phyloP scores from a whole-genome alignment of 306 rosid genomes.

The Senna siamea region DNA sequence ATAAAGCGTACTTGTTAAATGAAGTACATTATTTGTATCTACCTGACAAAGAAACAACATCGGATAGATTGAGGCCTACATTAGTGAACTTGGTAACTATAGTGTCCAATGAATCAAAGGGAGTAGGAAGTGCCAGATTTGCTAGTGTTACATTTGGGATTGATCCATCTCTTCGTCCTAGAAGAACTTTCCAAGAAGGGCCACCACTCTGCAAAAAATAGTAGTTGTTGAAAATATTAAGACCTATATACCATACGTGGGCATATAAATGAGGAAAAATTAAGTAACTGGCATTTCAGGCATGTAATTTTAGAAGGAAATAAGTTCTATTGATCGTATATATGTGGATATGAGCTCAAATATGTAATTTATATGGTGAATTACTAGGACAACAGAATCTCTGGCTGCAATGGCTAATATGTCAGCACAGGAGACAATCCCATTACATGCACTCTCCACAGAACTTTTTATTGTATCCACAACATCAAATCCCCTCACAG shows the following conservation, averaged over 20 bases:
- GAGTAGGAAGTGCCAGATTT: slow-evolving; percentile 58
- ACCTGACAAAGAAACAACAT: slow-evolving; percentile 76
- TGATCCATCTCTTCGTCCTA: slow-evolving; percentile 77
- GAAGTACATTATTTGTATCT: too few species aligned
- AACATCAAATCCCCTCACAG: slow-evolving; percentile 81
- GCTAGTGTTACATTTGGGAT: slow-evolving; percentile 60
- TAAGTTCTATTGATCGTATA: too few species aligned
- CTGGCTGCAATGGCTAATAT: slow-evolving; percentile 78
- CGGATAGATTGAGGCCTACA: slow-evolving; percentile 60
- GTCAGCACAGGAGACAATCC: slow-evolving; percentile 91
- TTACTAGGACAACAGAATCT: slow-evolving; percentile 83
- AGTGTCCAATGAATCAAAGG: slow-evolving; percentile 44
- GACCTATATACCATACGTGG: neutral
- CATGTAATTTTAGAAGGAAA: neutral
- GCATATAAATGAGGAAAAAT: neutral
- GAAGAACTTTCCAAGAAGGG: slow-evolving; percentile 60
- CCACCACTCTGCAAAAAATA: slow-evolving; percentile 70
- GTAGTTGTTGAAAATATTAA: neutral
- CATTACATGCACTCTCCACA: slow-evolving; percentile 75
- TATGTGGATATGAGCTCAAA: too few species aligned
- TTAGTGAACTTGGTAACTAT: slow-evolving; percentile 56
- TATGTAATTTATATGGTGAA: neutral
- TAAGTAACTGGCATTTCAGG: neutral
- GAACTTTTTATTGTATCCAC: slow-evolving; percentile 74
- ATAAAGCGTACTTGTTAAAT: too few species aligned